Conservation (phyloP, 2,329 filamentous ascomycete species). For the Sphaceloma murrayae region DNA sequence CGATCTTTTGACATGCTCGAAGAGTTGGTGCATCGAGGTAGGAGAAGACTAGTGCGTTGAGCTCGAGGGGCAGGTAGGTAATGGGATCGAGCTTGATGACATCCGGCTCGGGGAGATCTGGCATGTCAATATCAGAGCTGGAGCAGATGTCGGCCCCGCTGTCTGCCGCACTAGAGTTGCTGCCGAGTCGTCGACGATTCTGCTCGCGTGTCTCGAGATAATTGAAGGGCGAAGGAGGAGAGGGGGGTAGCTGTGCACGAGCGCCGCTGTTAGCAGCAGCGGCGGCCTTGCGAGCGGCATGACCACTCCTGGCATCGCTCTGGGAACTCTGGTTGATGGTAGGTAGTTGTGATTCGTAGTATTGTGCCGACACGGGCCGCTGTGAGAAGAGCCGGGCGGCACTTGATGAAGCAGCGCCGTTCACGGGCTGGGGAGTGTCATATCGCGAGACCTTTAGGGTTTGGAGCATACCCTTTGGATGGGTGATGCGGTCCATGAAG, state of each 20-base stretch:
- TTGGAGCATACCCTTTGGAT: conserved; percentile 16
- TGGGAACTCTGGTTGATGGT: conserved; percentile 11
- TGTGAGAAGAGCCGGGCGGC: conserved; percentile 17
- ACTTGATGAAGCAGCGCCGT: conserved; percentile 16
- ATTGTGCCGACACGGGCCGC: conserved; percentile 16
- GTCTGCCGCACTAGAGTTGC: conserved; percentile 26
- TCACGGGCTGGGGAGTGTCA: conserved; percentile 19
- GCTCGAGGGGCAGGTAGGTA: conserved; percentile 47
- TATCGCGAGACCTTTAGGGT: conserved; percentile 18
- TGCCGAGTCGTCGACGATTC: conserved; percentile 19
- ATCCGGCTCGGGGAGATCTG: conserved; percentile 16
- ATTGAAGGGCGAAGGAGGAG: conserved; percentile 15
- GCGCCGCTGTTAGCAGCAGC: conserved; percentile 16
- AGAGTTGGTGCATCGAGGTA: conserved; percentile 27
- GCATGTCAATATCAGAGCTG: conserved; percentile 28
- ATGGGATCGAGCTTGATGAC: conserved; percentile 38
- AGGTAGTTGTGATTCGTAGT: conserved; percentile 14
- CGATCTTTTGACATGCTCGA: conserved; percentile 46
- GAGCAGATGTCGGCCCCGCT: conserved; percentile 30
- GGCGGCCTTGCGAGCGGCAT: conserved; percentile 18
- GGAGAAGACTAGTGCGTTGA: conserved; percentile 47
- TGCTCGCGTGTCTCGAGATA: conserved; percentile 18
- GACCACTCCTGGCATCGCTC: conserved; percentile 15
- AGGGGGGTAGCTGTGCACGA: conserved; percentile 11
- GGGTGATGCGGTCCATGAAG: conserved; percentile 15